Evolutionary conservation across 176 grass and related monocot genomes (phyloP), one percentile per base, ranked within the genome.

Genomic region (Cymbopogon citratus): DNA sequence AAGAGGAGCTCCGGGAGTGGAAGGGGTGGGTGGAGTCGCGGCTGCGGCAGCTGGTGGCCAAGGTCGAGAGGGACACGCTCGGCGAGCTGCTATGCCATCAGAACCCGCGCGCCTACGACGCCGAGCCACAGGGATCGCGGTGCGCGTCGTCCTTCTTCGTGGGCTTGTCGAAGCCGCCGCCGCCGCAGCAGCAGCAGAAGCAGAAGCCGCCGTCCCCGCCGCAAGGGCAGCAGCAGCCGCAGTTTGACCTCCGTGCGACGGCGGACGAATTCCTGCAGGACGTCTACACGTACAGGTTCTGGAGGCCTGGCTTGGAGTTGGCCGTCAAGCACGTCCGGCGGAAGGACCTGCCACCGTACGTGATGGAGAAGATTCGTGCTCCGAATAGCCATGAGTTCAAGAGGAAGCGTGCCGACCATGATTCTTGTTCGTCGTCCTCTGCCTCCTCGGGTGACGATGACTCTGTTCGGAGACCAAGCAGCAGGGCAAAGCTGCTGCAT

Each of bases 21-120:
- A 97, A 94, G 72, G 94, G 91, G 7, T 94, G 94, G 94, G 90
- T 97, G 34, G 91, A 97, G 82, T 97, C 91, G 41, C 71, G 94
- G 28, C 69, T 97, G 63, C 84, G 94, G 72, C 91, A 81, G 68
- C 91, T 94, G 57, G 89, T 89, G 39, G 69, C 57, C 62, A 92
- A 79, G 91, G 91, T 94, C 26, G 91, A 97, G 85, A 73, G 90
- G 71, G 91, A 91, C 83, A 94, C 89, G 0, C 64, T 23, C 38
- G 79, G 88, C 4, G 87, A 87, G 85, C 81, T 97, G 25, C 92
- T 89, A 5, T 97, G 94, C 71, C 94, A 90, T 40, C 94, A 86
- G 23, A 82, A 92, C 87, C 90, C 90, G 12, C 69, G 76, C 15
- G 81, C 85, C 46, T 97, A 94, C 76, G 35, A 81, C 34, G 84